phyloP scores from a whole-genome alignment of 306 rosid species.

The Lithocarpus polystachyus region DNA sequence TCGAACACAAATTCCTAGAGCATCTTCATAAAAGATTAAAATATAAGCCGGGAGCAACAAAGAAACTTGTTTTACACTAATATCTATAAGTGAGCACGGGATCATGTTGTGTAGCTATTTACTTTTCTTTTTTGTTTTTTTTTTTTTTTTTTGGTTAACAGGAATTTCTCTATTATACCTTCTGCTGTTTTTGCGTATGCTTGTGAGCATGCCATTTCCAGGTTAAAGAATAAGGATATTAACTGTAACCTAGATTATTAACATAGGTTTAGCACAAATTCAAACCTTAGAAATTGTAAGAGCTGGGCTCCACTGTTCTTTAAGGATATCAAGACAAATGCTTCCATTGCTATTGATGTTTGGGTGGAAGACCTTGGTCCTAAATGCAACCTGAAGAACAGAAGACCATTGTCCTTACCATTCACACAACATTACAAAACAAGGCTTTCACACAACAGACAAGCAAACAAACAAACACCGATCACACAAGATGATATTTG shows the following conservation, averaged over 20 bases:
- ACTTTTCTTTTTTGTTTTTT: no score
- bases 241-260: not conserved
- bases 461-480: not conserved
- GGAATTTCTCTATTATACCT: not conserved
- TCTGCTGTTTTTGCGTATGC: not conserved
- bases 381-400: slow-evolving; percentile 54
- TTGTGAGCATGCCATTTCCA: not conserved
- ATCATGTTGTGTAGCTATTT: no score
- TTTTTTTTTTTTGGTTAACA: no score
- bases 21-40: no score
- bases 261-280: not conserved
- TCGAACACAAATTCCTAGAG: no score
- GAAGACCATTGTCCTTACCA: not conserved
- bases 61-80: no score
- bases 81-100: fast-evolving
- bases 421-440: not conserved
- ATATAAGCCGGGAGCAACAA: no score
- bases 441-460: not conserved
- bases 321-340: slow-evolving; percentile 71
- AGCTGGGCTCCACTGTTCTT: slow-evolving; percentile 80
- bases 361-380: slow-evolving; percentile 78
- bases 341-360: slow-evolving; percentile 75
- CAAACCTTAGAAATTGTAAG: slow-evolving; percentile 68
- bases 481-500: not conserved
- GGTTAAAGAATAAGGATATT: not conserved